Conservation (phyloP, 148 eudicot genomes). For the Arbutus unedo region DNA sequence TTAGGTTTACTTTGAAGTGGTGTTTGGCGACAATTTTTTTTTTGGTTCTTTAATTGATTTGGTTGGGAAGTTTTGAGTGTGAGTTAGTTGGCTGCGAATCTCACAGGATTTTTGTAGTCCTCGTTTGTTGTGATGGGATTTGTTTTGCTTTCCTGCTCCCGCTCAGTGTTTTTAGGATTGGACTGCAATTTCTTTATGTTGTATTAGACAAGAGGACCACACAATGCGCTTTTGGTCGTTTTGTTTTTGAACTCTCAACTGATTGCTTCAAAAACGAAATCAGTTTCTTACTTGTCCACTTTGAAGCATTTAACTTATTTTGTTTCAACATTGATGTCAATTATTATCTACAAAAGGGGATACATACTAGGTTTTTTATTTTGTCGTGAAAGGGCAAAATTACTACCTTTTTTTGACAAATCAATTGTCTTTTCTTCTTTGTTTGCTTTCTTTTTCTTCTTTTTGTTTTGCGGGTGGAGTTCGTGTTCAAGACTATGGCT, state of each 20-base stretch:
- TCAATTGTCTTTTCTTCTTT: background rate
- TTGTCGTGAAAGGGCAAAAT: too few relatives aligned
- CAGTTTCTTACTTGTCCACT: background rate
- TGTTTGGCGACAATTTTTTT: background rate
- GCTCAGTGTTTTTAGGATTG: background rate
- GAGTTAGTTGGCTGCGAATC: background rate
- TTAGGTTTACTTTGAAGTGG: slow-evolving; percentile 5
- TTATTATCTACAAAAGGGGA: too few relatives aligned
- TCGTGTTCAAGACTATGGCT: background rate
- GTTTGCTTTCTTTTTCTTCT: background rate
- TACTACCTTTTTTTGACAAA: background rate
- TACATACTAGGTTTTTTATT: too few relatives aligned
- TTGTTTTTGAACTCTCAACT: background rate
- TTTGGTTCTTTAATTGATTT: background rate
- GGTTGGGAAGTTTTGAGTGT: background rate
- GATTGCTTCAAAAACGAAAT: too few relatives aligned
- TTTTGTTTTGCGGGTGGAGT: background rate
- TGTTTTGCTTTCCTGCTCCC: background rate
- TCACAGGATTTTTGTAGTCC: background rate
- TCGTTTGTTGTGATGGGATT: slow-evolving; percentile 35
- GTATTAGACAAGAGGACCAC: background rate
- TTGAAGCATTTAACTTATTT: background rate
- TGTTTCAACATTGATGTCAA: too few relatives aligned
- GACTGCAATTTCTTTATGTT: background rate
- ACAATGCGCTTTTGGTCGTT: background rate